Evolutionary conservation across 2,329 filamentous ascomycete genomes (phyloP).

Genomic region (Cordyceps javanica): DNA sequence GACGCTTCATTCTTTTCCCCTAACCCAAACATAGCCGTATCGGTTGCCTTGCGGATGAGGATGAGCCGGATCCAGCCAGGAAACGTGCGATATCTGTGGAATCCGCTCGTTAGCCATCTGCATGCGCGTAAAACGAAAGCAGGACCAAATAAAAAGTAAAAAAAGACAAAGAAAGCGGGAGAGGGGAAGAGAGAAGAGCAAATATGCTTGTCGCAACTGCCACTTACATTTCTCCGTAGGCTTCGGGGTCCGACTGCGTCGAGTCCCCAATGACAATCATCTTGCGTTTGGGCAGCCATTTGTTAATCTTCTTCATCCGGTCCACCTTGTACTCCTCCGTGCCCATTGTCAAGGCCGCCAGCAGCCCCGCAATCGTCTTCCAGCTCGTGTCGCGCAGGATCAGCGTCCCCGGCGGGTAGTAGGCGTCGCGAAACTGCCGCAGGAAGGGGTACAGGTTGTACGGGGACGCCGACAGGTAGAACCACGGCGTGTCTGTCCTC

Average conservation of each 20-base stretch:
- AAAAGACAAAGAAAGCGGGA: neutral
- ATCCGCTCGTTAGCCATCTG: constrained; percentile 14
- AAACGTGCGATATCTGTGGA: constrained; percentile 50
- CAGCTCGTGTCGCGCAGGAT: constrained; percentile 80
- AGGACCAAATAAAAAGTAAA: neutral
- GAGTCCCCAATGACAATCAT: constrained; percentile 86
- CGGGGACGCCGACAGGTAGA: constrained; percentile 89
- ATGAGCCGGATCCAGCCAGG: constrained; percentile 77
- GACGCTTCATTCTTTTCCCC: constrained; percentile 65
- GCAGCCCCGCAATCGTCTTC: constrained; percentile 75
- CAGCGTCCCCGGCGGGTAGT: constrained; percentile 74
- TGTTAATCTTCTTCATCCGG: constrained; percentile 69
- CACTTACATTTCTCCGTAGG: constrained; percentile 72
- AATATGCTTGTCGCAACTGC: neutral
- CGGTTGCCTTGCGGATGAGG: constrained; percentile 76
- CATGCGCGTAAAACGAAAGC: too few species aligned
- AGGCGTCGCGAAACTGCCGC: constrained; percentile 59
- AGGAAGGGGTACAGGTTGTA: constrained; percentile 93
- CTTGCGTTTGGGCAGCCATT: constrained; percentile 71
- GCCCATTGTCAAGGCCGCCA: constrained; percentile 71
- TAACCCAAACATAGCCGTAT: constrained; percentile 64
- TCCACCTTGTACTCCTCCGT: constrained; percentile 83
- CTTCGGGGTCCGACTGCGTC: constrained; percentile 85
- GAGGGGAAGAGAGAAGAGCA: too few species aligned
- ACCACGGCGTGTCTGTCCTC: constrained; percentile 67